Percentiles rank a stretch among this genome's conserved stretches.
These are phyloP conservation scores for Pythium folliculosum DNA, from an alignment of 352 stramenopile genomes.

Conservation along the genomic window DNA sequence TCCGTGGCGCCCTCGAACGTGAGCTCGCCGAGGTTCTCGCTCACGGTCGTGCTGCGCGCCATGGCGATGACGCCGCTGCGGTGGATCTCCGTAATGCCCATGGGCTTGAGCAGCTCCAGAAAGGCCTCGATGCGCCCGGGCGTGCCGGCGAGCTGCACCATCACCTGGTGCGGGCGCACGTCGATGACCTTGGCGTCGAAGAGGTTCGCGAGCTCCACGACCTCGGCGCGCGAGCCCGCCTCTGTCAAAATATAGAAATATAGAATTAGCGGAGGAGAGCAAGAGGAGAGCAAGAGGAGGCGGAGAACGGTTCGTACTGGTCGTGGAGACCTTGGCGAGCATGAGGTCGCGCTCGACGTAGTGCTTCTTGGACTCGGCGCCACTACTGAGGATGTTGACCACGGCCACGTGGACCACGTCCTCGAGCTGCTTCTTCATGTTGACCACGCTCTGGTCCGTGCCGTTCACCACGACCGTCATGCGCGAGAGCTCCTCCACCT, in stretches of 20 bases:
- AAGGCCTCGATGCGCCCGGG: slow-evolving; percentile 81
- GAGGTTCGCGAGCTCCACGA: slow-evolving; percentile 79
- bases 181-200: slow-evolving; percentile 89
- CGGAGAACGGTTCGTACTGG: slow-evolving; percentile 35
- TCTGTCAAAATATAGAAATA: slow-evolving; percentile 33
- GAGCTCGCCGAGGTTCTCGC: slow-evolving; percentile 63
- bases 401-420: slow-evolving; percentile 87
- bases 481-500: slow-evolving; percentile 83
- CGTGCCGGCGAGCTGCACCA: slow-evolving; percentile 81
- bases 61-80: slow-evolving; percentile 86
- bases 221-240: slow-evolving; percentile 63
- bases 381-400: slow-evolving; percentile 83
- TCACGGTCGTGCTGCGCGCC: slow-evolving; percentile 67
- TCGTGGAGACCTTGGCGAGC: slow-evolving; percentile 85
- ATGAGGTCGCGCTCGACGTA: slow-evolving; percentile 88
- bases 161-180: slow-evolving; percentile 78
- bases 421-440: slow-evolving; percentile 90
- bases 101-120: slow-evolving; percentile 77
- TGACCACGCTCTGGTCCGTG: slow-evolving; percentile 76
- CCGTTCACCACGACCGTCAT: slow-evolving; percentile 88
- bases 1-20: slow-evolving; percentile 77
- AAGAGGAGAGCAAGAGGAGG: background rate
- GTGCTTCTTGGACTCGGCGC: slow-evolving; percentile 65
- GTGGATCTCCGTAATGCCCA: slow-evolving; percentile 85
- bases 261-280: background rate